Evolutionary conservation across 2,329 filamentous ascomycete genomes (phyloP), one percentile per base, ranked within the genome.

Genomic region (Didymella pomorum): DNA sequence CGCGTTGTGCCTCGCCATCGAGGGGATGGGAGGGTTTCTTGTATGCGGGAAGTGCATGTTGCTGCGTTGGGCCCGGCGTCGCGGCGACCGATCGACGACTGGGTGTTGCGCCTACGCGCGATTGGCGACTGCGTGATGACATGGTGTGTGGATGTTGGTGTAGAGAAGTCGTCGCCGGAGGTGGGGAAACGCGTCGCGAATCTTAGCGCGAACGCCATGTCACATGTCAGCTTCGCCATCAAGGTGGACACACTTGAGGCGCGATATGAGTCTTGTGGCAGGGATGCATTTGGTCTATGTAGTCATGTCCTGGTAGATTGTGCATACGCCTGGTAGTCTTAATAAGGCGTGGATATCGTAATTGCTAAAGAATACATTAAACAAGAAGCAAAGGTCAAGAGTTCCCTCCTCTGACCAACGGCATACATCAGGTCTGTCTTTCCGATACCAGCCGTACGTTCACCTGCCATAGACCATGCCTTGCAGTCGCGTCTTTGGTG

Each of bases 1-100:
- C 75, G 23, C 76, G 75, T 58, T 83, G 81, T 2, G 80, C 80
- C 10, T 75, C 69, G 0, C 65, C 61, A 50, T 81, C 84, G 20
- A 89, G 80, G 0, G 84, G 79, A 54, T 82, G 82, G 10, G 75
- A 73, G 2, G 83, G 84, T 16, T 80, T 77, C 70, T 86, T 77
- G 70, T 89, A 88, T 7, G 77, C 84, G 81, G 35, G 85, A 67
- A 74, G 69, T 16, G 63, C 56, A 37, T 71, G 61, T 18, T 49
- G 52, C n/a, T 55, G 56, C 43, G 50, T 56, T 31, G 45, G 64
- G 12, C 33, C 42, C 3, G 68, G 50, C 5, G 61, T 63, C 16
- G 56, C 21, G 4, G 58, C 54, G 21, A 56, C 37, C 5, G 67
- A 68, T 5, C 48, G 41, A 9, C 68, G 65, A 44, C 60, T 61